Evolutionary conservation across 2,329 filamentous ascomycete species (phyloP).

Genomic region (Meredithiella fracta): DNA sequence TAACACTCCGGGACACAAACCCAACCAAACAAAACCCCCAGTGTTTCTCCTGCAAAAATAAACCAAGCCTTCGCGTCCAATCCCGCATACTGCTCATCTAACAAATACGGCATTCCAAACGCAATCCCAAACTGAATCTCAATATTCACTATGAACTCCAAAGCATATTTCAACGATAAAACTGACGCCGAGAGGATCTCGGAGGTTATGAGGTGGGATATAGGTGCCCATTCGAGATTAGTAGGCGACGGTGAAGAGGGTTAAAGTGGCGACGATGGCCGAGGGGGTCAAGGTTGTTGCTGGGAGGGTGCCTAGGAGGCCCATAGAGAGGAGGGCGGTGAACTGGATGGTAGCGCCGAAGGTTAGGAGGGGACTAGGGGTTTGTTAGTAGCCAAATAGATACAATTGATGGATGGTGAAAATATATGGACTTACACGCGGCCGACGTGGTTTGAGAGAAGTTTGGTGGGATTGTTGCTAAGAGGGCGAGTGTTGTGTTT

Average conservation of each 20-base stretch:
- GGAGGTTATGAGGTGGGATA: background rate
- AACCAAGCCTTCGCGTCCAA: background rate
- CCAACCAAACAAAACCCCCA: background rate
- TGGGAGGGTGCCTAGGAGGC: background rate
- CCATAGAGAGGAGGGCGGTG: background rate
- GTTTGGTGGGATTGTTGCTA: background rate
- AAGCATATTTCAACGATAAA: background rate
- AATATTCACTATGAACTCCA: background rate
- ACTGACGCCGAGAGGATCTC: background rate
- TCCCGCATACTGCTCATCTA: background rate
- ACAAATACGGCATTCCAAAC: background rate
- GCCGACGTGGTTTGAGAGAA: background rate
- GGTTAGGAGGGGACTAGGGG: background rate
- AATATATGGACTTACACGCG: background rate
- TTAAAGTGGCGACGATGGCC: background rate
- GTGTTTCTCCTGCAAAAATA: background rate
- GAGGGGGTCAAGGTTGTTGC: background rate
- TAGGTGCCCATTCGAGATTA: background rate
- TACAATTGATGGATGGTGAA: background rate
- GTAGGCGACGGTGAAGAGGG: background rate
- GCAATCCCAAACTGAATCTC: background rate
- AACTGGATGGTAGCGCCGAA: background rate
- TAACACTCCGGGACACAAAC: background rate
- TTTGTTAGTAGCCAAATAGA: background rate
- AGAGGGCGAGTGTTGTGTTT: background rate